Evolutionary conservation across 1,139 yeast species (phyloP), one percentile per base, ranked within the genome.

Genomic region (Saccharomyces hybrid): DNA sequence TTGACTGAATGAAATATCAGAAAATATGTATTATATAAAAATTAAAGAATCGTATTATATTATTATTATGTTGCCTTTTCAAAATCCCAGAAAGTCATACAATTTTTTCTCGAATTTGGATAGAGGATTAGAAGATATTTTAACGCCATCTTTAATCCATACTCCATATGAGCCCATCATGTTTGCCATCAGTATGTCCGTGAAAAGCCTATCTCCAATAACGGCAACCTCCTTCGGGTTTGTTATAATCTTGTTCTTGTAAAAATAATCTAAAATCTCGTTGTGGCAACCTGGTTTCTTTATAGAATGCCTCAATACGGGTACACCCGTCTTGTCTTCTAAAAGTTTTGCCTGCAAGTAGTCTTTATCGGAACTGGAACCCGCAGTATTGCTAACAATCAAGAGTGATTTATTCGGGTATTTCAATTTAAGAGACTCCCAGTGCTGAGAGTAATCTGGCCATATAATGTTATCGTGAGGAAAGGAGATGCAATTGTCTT

Each of bases 171-270:
- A 78, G 0, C 96, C 96, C 96, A 91, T 89, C 77, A 84, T 77
- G 63, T 91, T 91, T 20, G 97, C 97, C 97, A 93, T 88, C 53
- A 91, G 73, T 57, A 93, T 80, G 69, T 93, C 99, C 0, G 99
- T 93, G 71, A 90, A 83, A 44, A 93, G 76, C 42, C 99, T 73
- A 64, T 93, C 99, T 0, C 99, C 99, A 20, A 93, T 81, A 4
- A 93, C 84, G 0, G 90, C 89, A 25, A 93, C 82, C 61, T 91
- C 88, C 16, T 76, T 68, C 0, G 95, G 80, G 6, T 74, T 68
- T 1, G 71, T 59, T 2, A 77, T 76, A 6, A 84, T 74, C 1
- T 79, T 79, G 34, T 77, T 73, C 25, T 71, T 55, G 9, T 56
- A 44, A 65, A 89, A 85, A 62, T 85, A 81, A 0, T 75, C 77